Percentiles rank a stretch among this genome's conserved stretches.
Conservation (phyloP, 1,284 basidiomycete genomes). For the Cryptococcus sp. region DNA sequence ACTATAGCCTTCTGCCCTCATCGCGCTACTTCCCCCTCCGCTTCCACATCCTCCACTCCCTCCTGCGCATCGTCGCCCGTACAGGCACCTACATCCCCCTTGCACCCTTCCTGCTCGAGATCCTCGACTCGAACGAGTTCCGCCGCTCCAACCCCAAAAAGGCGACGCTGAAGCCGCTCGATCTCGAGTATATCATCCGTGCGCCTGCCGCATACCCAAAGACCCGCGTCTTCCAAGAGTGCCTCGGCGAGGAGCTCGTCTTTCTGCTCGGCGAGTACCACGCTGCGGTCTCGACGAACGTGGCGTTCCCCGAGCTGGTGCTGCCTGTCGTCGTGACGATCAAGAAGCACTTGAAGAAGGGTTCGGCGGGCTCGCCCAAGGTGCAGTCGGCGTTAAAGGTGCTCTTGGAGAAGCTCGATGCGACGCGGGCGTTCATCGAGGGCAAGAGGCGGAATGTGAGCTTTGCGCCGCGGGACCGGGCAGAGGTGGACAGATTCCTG, state of each 20-base stretch:
- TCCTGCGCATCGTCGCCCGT: slow-evolving; percentile 68
- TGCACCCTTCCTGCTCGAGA: slow-evolving; percentile 77
- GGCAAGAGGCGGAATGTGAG: slow-evolving; percentile 62
- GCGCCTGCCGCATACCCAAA: slow-evolving; percentile 84
- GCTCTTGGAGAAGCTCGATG: slow-evolving; percentile 78
- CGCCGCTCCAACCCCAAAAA: slow-evolving; percentile 71
- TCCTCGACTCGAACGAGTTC: slow-evolving; percentile 74
- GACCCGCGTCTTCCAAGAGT: slow-evolving; percentile 82
- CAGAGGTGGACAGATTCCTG: slow-evolving; percentile 72
- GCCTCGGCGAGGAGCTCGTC: slow-evolving; percentile 73
- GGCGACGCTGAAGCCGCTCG: slow-evolving; percentile 84
- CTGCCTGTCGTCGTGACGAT: slow-evolving; percentile 77
- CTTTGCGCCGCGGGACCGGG: slow-evolving; percentile 66
- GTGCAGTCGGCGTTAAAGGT: slow-evolving; percentile 59
- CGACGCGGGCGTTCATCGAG: slow-evolving; percentile 73
- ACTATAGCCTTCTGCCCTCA: slow-evolving; percentile 70
- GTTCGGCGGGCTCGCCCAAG: slow-evolving; percentile 52
- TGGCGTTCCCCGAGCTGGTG: slow-evolving; percentile 89
- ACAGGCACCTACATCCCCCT: slow-evolving; percentile 87
- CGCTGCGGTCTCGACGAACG: slow-evolving; percentile 61
- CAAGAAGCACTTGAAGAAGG: slow-evolving; percentile 65
- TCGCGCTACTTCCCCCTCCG: slow-evolving; percentile 77
- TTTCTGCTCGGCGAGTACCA: slow-evolving; percentile 78
- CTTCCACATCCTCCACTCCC: slow-evolving; percentile 68
- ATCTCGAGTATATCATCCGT: slow-evolving; percentile 82